A percentile compares a stretch with the other conserved stretches of the same genome.
Conservation (phyloP, 2,329 filamentous ascomycete species). For the Fusarium azukiicola region DNA sequence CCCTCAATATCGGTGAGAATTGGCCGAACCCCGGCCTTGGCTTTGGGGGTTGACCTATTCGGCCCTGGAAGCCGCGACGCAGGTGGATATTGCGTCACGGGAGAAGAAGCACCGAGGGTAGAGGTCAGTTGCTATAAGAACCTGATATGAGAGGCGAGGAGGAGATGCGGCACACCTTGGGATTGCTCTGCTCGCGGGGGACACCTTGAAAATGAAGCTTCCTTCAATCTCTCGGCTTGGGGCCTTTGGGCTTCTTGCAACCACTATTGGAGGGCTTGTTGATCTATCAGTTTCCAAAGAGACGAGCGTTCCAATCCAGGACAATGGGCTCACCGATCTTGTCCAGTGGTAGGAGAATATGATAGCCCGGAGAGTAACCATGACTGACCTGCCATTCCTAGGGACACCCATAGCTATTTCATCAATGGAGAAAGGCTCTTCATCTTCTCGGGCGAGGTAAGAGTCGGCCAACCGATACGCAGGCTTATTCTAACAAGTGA, state of each 20-base stretch:
- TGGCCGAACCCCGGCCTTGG: slow-evolving; percentile 38
- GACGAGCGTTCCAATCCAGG: slow-evolving; percentile 31
- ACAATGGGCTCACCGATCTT: slow-evolving; percentile 41
- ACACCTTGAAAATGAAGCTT: slow-evolving; percentile 38
- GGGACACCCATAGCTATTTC: slow-evolving; percentile 67
- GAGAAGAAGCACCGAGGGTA: slow-evolving; percentile 26
- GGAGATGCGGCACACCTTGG: background rate
- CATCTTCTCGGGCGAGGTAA: slow-evolving; percentile 66
- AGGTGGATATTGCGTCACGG: slow-evolving; percentile 33
- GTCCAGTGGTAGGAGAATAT: slow-evolving; percentile 37
- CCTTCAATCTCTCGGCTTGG: slow-evolving; percentile 34
- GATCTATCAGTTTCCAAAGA: slow-evolving; percentile 16
- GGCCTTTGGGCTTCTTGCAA: slow-evolving; percentile 34
- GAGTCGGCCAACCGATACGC: background rate
- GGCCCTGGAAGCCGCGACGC: slow-evolving; percentile 14
- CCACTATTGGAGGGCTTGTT: slow-evolving; percentile 34
- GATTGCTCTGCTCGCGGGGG: background rate
- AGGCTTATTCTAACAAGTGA: background rate
- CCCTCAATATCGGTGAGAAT: slow-evolving; percentile 45
- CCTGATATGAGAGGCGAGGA: background rate
- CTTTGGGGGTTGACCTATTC: slow-evolving; percentile 34
- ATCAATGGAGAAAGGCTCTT: slow-evolving; percentile 66
- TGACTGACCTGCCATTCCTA: slow-evolving; percentile 20
- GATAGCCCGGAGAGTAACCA: accelerated
- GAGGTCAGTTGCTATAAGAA: slow-evolving; percentile 22